Evolutionary conservation across 2,329 filamentous ascomycete genomes (phyloP), one percentile per base, ranked within the genome.

Genomic region (Hyphodiscus sp.): DNA sequence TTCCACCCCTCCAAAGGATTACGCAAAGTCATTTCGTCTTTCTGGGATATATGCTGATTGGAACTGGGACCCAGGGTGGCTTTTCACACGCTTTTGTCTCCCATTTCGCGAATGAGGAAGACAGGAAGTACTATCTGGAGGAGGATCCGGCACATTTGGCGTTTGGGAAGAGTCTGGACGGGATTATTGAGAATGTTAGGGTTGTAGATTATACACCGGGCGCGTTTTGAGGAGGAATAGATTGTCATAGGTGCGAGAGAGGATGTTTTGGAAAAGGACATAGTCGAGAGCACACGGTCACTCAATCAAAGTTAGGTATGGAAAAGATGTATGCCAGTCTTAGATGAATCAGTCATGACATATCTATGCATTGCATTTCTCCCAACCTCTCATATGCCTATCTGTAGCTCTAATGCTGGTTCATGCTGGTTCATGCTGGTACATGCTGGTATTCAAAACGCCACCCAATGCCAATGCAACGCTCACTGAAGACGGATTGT

Each of bases 41-140:
- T 29, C 10, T 6, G 26, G 16, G 16, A 33, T n/a, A 33, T 46
- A 8, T n/a, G 30, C 47, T 56, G 44, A 53, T 41, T 43, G 20
- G 26, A 44, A 29, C 45, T 38, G 33, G 16, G 16, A 15, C 41
- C 8, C 20, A 81, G 84, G 74, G 77, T 47, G 85, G 79, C 0
- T 79, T 85, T 49, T 83, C 83, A 0, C 86, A 91, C 65, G 83
- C 75, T 0, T 90, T 90, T 58, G 77, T 91, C 1, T 76, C 78
- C 20, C 80, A 87, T 61, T 90, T 91, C 54, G 75, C 77, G 10
- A 83, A 68, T 20, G 72, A 73, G 18, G 77, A 80, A 57, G 86
- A 91, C 64, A 73, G 85, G 46, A 76, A 83, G 56, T 89, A 88
- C 62, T 91, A 90, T 65, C 69, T 86, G 7, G 68, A 78, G 49